Evolutionary conservation across 2,329 filamentous ascomycete genomes (phyloP).

Genomic region (Cordyceps farinosa): DNA sequence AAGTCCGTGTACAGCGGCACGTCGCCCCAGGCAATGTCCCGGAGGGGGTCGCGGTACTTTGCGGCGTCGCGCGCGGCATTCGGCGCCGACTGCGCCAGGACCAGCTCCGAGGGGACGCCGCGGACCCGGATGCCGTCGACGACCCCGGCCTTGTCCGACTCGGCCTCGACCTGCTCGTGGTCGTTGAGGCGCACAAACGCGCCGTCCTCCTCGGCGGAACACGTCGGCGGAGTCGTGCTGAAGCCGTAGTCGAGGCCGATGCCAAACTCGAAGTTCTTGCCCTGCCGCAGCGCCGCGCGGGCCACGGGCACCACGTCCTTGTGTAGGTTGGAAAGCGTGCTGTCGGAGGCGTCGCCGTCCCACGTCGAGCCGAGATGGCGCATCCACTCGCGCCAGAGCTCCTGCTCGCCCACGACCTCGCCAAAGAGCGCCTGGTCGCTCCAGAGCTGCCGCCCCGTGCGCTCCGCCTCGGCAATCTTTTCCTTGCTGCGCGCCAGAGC

Average conservation of each 20-base stretch:
- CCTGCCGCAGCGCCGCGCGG: slow-evolving; percentile 26
- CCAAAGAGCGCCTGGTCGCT: slow-evolving; percentile 37
- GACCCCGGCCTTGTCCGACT: slow-evolving; percentile 31
- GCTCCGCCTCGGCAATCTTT: slow-evolving; percentile 28
- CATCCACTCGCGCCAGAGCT: slow-evolving; percentile 35
- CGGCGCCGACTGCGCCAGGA: background rate
- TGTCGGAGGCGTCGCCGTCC: slow-evolving; percentile 28
- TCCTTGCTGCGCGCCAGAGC: slow-evolving; percentile 27
- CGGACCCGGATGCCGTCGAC: slow-evolving; percentile 28
- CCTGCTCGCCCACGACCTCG: slow-evolving; percentile 38
- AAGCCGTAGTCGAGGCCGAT: slow-evolving; percentile 39
- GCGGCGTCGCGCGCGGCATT: background rate
- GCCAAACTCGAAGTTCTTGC: slow-evolving; percentile 35
- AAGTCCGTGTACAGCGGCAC: slow-evolving; percentile 36
- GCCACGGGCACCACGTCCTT: slow-evolving; percentile 27
- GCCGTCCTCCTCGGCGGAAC: slow-evolving; percentile 36
- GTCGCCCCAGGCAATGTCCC: slow-evolving; percentile 28
- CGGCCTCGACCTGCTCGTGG: slow-evolving; percentile 21
- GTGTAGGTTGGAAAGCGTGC: slow-evolving; percentile 18
- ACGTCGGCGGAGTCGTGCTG: slow-evolving; percentile 34
- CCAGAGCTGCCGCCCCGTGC: slow-evolving; percentile 34
- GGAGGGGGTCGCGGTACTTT: slow-evolving; percentile 20
- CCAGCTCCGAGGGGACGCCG: slow-evolving; percentile 29
- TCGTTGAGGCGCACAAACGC: slow-evolving; percentile 32
- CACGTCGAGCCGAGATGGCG: slow-evolving; percentile 29